phyloP scores from a whole-genome alignment of 306 rosid genomes.

The Mimosa pudica region DNA sequence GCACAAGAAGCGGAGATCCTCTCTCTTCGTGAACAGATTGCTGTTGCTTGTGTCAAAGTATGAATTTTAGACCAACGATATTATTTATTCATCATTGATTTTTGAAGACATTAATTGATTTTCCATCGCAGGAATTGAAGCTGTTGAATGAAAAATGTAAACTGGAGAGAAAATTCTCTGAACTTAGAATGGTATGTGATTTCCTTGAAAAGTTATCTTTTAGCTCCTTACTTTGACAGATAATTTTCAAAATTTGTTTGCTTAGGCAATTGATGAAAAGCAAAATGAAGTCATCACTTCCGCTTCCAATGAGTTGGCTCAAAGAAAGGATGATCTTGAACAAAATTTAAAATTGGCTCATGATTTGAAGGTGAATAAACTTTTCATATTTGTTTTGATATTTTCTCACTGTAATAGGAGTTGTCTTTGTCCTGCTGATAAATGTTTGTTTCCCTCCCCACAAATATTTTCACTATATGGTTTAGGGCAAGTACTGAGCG shows the following conservation, averaged over 20 bases:
- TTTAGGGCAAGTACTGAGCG: not conserved
- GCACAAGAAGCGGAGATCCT: conserved; percentile 79
- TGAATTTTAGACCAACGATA: conserved; percentile 16
- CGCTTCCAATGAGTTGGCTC: conserved; percentile 76
- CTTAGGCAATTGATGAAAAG: conserved; percentile 85
- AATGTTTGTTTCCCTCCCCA: not conserved
- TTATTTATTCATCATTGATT: conserved; percentile 20
- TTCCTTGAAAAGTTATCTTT: conserved; percentile 31
- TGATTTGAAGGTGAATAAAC: conserved; percentile 71
- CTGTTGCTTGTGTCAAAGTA: conserved; percentile 80
- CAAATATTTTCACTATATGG: not conserved
- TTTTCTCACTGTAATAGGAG: conserved; percentile 6
- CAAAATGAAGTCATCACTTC: conserved; percentile 79
- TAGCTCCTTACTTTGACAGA: conserved; percentile 19
- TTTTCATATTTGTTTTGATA: conserved; percentile 16
- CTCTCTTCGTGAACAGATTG: conserved; percentile 78
- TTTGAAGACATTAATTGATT: conserved; percentile 33
- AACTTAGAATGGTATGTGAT: conserved; percentile 81
- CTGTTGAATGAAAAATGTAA: conserved; percentile 80
- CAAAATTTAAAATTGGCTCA: conserved; percentile 77
- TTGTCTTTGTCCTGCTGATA: not conserved
- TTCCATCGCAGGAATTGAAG: conserved; percentile 71
- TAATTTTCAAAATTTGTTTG: conserved; percentile 26
- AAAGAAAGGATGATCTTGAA: conserved; percentile 87
- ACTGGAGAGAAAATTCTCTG: conserved; percentile 81